Evolutionary conservation across 2,329 filamentous ascomycete species (phyloP).

Genomic region (Aotearoamyces nothofagi): DNA sequence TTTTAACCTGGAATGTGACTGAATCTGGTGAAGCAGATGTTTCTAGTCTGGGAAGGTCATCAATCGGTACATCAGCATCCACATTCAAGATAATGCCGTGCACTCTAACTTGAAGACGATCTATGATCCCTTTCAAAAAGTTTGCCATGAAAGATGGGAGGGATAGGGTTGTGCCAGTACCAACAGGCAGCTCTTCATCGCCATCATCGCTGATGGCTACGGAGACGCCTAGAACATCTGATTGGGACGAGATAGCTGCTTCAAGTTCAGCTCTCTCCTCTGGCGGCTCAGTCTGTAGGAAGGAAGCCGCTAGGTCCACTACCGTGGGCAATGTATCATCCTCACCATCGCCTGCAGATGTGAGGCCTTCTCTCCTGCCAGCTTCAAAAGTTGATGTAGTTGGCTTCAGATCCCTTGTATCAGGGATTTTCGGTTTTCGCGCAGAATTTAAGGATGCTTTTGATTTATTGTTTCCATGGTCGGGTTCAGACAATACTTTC

Average conservation of each 20-base stretch:
- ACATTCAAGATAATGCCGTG: slow-evolving; percentile 50
- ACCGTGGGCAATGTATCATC: slow-evolving; percentile 45
- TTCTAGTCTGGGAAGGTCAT: slow-evolving; percentile 16
- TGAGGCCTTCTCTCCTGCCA: background rate
- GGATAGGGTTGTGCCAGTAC: slow-evolving; percentile 56
- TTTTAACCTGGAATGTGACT: slow-evolving; percentile 47
- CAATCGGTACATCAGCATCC: slow-evolving; percentile 40
- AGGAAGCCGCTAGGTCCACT: slow-evolving; percentile 61
- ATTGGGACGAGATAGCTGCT: slow-evolving; percentile 48
- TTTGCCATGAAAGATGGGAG: slow-evolving; percentile 56
- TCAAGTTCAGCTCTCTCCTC: slow-evolving; percentile 54
- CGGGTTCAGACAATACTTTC: slow-evolving; percentile 27
- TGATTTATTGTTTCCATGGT: slow-evolving; percentile 11
- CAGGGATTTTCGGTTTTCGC: slow-evolving; percentile 14
- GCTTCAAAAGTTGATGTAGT: background rate
- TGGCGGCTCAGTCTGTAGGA: slow-evolving; percentile 55
- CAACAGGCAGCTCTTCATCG: slow-evolving; percentile 43
- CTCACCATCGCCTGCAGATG: slow-evolving; percentile 8
- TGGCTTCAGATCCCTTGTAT: background rate
- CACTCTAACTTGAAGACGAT: slow-evolving; percentile 54
- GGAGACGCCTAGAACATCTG: slow-evolving; percentile 46
- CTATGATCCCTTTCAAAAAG: slow-evolving; percentile 59
- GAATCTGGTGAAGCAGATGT: slow-evolving; percentile 31
- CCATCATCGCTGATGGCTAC: slow-evolving; percentile 44
- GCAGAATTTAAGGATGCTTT: slow-evolving; percentile 21